These are phyloP conservation scores for Lomentospora prolificans DNA, from an alignment of 2,329 filamentous ascomycete genomes.

Conservation along the genomic window DNA sequence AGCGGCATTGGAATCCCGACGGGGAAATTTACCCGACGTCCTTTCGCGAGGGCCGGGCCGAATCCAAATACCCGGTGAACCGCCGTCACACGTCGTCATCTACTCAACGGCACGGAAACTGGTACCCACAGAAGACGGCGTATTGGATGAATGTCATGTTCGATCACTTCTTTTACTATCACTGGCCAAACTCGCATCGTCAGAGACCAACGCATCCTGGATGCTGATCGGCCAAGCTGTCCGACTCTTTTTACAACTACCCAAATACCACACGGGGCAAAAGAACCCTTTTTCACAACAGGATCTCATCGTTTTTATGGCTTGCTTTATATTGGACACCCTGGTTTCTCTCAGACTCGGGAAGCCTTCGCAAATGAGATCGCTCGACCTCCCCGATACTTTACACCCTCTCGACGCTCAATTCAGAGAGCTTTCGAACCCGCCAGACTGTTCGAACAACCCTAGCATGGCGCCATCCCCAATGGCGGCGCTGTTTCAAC, in stretches of 20 bases:
- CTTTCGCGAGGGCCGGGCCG: too few relatives aligned
- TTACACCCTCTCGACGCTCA: conserved; percentile 32
- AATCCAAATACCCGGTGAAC: not conserved
- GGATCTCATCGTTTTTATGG: conserved; percentile 27
- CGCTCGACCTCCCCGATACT: conserved; percentile 29
- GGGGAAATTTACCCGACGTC: conserved; percentile 6
- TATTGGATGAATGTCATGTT: not conserved
- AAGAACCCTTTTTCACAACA: conserved; percentile 9
- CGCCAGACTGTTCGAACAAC: not conserved
- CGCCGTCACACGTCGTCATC: conserved; percentile 20
- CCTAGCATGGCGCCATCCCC: not conserved
- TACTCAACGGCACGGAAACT: conserved; percentile 40
- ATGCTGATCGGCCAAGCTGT: conserved; percentile 55
- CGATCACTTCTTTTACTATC: conserved; percentile 45
- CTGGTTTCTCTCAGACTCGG: conserved; percentile 41
- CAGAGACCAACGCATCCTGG: conserved; percentile 50
- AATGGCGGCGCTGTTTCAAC: not conserved
- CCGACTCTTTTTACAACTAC: conserved; percentile 26
- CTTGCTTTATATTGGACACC: conserved; percentile 54
- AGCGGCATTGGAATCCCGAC: conserved; percentile 38
- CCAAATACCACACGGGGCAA: not conserved
- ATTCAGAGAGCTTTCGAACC: not conserved
- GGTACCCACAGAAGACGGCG: conserved; percentile 25
- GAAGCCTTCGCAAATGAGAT: conserved; percentile 36
- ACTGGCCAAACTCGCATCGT: conserved; percentile 51